Conservation (phyloP, 306 rosid genomes). For the Cyamopsis tetragonoloba region DNA sequence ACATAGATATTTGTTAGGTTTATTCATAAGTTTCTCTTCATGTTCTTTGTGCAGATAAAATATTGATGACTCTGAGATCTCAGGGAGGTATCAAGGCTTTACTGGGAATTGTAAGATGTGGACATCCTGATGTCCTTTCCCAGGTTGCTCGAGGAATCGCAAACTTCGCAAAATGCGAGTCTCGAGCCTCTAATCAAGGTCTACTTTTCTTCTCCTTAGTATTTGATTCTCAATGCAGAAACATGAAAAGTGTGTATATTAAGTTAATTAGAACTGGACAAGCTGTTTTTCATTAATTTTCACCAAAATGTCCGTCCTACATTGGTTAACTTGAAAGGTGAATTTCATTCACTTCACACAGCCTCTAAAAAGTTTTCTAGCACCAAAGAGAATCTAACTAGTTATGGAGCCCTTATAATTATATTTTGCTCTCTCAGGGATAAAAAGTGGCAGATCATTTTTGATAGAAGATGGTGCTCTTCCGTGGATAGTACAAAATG, state of each 20-base stretch:
- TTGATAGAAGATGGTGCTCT: slow-evolving; percentile 94
- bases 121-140: slow-evolving; percentile 96
- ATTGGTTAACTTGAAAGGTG: neutral
- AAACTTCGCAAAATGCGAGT: slow-evolving; percentile 96
- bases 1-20: neutral
- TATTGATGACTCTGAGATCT: slow-evolving; percentile 71
- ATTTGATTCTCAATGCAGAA: neutral
- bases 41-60: slow-evolving; percentile 56
- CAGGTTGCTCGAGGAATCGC: slow-evolving; percentile 99
- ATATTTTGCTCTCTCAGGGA: slow-evolving; percentile 43
- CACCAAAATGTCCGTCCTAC: neutral
- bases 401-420: neutral
- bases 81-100: slow-evolving; percentile 96
- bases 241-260: neutral
- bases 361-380: neutral
- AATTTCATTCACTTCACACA: neutral
- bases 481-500: slow-evolving; percentile 96
- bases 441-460: slow-evolving; percentile 66
- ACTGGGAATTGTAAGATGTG: slow-evolving; percentile 93
- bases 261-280: slow-evolving; percentile 1
- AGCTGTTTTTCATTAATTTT: neutral
- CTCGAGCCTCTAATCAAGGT: slow-evolving; percentile 91
- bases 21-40: neutral
- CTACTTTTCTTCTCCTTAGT: neutral
- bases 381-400: neutral